Percentiles rank a stretch among this genome's conserved stretches.
Evolutionary conservation across 1,284 basidiomycete species (phyloP).

Genomic region (Pseudozyma pruni): DNA sequence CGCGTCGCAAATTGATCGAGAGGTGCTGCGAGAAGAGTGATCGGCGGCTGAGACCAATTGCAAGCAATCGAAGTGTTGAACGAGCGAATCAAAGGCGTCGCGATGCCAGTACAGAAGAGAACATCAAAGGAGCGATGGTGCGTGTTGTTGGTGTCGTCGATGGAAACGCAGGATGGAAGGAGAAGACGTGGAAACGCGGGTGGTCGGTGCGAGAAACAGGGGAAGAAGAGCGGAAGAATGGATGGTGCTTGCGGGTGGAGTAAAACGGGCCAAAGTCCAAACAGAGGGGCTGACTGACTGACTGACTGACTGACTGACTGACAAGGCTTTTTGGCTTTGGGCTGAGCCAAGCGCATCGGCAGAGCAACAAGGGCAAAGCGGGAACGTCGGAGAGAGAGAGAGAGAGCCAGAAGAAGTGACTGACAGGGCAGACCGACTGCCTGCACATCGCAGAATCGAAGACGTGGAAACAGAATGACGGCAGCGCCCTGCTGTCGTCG

Average conservation of each 20-base stretch:
- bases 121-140: neutral
- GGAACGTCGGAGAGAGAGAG: slow-evolving; percentile 3
- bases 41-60: too few species aligned
- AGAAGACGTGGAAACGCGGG: slow-evolving; percentile 8
- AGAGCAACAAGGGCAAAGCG: neutral
- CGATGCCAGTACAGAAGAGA: neutral
- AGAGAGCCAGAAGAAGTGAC: too few species aligned
- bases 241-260: slow-evolving; percentile 1
- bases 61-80: too few species aligned
- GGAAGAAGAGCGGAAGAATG: neutral
- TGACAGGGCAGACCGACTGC: too few species aligned
- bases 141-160: slow-evolving; percentile 1
- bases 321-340: neutral
- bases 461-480: slow-evolving; percentile 2
- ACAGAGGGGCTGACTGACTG: too few species aligned
- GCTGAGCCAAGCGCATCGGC: neutral
- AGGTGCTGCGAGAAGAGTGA: too few species aligned
- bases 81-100: too few species aligned
- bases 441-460: too few species aligned
- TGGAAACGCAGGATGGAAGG: slow-evolving; percentile 8
- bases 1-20: too few species aligned
- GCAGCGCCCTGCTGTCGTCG: neutral
- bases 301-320: too few species aligned
- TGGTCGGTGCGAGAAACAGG: slow-evolving; percentile 39
- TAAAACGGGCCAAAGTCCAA: slow-evolving; percentile 2